Conservation (phyloP, 1,284 basidiomycete genomes). For the Pascua guehoae region DNA sequence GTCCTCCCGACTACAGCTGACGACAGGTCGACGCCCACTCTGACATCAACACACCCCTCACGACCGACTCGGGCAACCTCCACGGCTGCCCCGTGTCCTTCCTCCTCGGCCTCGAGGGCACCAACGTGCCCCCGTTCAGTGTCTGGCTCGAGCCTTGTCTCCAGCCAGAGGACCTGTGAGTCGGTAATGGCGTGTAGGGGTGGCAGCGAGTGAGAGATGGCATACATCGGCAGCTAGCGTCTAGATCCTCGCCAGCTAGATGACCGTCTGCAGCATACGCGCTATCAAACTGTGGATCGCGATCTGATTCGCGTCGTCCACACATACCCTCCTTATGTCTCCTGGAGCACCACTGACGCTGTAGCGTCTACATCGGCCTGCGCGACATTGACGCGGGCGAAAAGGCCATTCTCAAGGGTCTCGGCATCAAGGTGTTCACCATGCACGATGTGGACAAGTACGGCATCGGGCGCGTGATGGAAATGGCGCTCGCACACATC, state of each 20-base stretch:
- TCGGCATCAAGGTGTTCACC: conserved; percentile 88
- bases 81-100: conserved; percentile 98
- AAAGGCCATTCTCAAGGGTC: conserved; percentile 78
- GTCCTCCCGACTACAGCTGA: background rate
- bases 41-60: conserved; percentile 88
- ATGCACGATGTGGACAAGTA: conserved; percentile 99
- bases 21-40: conserved; percentile 72
- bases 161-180: conserved; percentile 57
- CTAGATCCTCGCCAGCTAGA: no score
- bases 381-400: conserved; percentile 90
- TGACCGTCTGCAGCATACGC: background rate
- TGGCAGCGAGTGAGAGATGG: no score
- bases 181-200: background rate
- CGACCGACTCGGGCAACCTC: conserved; percentile 87
- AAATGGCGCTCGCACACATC: conserved; percentile 91
- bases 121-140: conserved; percentile 58
- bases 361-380: conserved; percentile 76
- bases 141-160: conserved; percentile 74
- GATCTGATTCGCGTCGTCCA: no score
- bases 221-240: no score
- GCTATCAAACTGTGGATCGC: background rate
- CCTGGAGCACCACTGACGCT: background rate
- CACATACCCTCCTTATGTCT: no score
- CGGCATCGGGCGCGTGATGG: conserved; percentile 91
- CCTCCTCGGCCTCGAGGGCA: conserved; percentile 69